Base-by-base conservation (phyloP, 208 protist species). In the Naegleria lovaniensis region DNA sequence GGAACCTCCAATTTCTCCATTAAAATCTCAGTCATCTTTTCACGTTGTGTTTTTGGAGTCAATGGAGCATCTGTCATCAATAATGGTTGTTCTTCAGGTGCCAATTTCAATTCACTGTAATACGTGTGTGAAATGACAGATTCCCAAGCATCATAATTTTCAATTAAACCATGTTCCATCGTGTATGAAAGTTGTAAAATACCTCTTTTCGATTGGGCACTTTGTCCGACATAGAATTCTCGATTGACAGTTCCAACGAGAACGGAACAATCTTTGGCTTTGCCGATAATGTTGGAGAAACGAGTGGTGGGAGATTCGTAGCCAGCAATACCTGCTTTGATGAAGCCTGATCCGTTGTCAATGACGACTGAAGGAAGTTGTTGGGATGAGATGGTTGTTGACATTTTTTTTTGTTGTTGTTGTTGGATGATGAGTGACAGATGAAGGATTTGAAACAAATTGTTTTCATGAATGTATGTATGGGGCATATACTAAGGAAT, bases 261-360 rank as follows among this genome's bases (percentile, higher is more conserved):
- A 36, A 79, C 1, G 7, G 29, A 36, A 36, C 95, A 92, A 5
- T 93, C 94, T 33, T 94, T 94, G 52, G 96, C 95, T 39, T 94
- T 93, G 15, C 97, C 96, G 67, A 98, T 93, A n/a, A 97, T 91
- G 2, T 95, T 94, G n/a, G 95, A 95, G 92, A 97, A 97, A 22
- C 97, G 94, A 83, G 93, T 90, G 55, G 92, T 86, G 29, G 96
- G 96, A 7, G 95, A 95, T 83, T 98, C 96, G 90, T 97, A 39
- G 94, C 40, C 96, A 95, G 52, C 96, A 95, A 91, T 95, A 95
- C 83, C 95, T 93, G 83, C 95, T 85, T 96, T 96, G 90, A 96
- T 98, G 91, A 94, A 94, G 92, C 95, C 93, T 22, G 97, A 97
- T 90, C 98, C 98, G 85, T 98, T 97, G 93, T 99, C 98, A 79